Base-by-base conservation (phyloP, 441 rosid species). In the Populus hybrid region DNA sequence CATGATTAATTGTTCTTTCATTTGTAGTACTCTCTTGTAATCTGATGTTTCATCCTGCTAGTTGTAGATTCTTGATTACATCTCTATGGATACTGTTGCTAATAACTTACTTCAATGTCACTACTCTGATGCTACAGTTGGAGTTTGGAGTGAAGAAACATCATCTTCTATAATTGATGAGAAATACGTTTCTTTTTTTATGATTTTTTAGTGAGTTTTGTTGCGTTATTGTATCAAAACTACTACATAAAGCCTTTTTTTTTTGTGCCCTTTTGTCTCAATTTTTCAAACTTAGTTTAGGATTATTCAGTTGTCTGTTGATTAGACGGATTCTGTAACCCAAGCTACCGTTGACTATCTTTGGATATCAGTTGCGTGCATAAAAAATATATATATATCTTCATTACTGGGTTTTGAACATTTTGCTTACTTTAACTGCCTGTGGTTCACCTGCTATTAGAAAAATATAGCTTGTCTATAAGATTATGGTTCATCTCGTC, bases 311-410 rank as follows among this genome's bases (percentile, higher is more conserved):
- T 35, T 71, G 57, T 66, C 66, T 34, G 42, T 70, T 78, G 28
- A 53, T 53, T 53, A 53, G 21, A 53, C 63, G 23, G 5, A 5
- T 5, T 53, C 63, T 74, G 78, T 26, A 74, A 42, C 66, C 59
- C 65, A 77, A 74, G 76, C 82, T 8, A 67, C 71, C 40, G 64
- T 73, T 57, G 80, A 76, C 78, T 70, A 30, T 65, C n/a, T 63
- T 53, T 53, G 63, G 2, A 53, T 18, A 53, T 53, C 63, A 53
- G 63, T 53, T 53, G 63, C 63, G 63, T 53, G 6, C 63, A 53
- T 53, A 6, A 53, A 18, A 14, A 6, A 14, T 24, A 53, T 16
- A 53, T 53, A 18, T 16, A 1, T 50, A 53, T 53, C 63, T 53
- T 53, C 21, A 53, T 53, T 53, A 53, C 63, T 53, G 21, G 63